Evolutionary conservation across 1,139 yeast genomes (phyloP).

Genomic region (Petasospora fabianii): DNA sequence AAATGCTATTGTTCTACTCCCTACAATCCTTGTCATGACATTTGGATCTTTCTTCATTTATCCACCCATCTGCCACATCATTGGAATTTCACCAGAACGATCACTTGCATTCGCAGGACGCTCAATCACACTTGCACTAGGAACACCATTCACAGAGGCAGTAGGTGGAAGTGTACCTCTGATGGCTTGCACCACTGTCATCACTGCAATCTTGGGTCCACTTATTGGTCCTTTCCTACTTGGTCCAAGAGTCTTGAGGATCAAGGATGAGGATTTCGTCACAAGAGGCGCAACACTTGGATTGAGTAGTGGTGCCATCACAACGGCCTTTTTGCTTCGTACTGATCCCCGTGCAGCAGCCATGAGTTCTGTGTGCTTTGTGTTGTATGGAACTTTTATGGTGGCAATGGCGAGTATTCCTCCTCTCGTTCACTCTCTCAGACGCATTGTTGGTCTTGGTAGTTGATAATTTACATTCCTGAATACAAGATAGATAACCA

Average conservation of each 20-base stretch:
- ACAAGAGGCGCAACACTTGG: conserved; percentile 77
- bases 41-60: conserved; percentile 61
- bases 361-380: conserved; percentile 60
- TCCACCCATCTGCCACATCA: conserved; percentile 61
- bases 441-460: conserved; percentile 33
- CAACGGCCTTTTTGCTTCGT: conserved; percentile 68
- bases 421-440: conserved; percentile 38
- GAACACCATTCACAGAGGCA: conserved; percentile 65
- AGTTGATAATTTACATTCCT: no score
- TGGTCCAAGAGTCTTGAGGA: conserved; percentile 55
- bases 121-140: conserved; percentile 77
- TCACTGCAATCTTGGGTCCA: conserved; percentile 79
- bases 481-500: no score
- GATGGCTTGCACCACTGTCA: conserved; percentile 76
- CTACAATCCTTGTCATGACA: conserved; percentile 57
- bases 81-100: conserved; percentile 58
- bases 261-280: conserved; percentile 62
- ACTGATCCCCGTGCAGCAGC: conserved; percentile 80
- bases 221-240: no score
- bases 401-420: conserved; percentile 61
- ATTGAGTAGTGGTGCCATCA: conserved; percentile 76
- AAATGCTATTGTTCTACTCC: conserved; percentile 55
- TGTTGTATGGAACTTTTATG: conserved; percentile 70
- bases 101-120: conserved; percentile 77
- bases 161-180: conserved; percentile 66